Percentiles rank a stretch among this genome's conserved stretches.
Evolutionary conservation across 306 rosid species (phyloP).

Genomic region (Medicago ruthenica): DNA sequence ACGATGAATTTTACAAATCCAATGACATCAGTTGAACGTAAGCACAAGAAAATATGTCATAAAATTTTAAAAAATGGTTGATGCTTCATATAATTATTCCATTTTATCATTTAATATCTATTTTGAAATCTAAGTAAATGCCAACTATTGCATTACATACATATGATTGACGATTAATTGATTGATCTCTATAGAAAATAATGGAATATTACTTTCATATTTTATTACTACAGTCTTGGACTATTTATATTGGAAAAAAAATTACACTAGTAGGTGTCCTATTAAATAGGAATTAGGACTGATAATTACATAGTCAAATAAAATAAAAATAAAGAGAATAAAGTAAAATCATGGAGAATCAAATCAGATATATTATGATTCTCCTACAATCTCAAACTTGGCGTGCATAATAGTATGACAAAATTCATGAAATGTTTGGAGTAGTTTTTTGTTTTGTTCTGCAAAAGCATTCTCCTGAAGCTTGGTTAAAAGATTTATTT

Average conservation of each 20-base stretch:
- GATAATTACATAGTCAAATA: not conserved
- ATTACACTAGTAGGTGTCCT: not conserved
- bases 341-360: not conserved
- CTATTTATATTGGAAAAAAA: not conserved
- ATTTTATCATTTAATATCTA: slow-evolving; percentile 9
- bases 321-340: not conserved
- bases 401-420: slow-evolving; percentile 17
- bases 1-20: slow-evolving; percentile 18
- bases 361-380: not conserved
- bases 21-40: slow-evolving; percentile 10
- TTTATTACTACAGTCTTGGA: not conserved
- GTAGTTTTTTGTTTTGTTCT: not conserved
- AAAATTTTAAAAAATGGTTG: not conserved
- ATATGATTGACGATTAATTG: not conserved
- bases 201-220: slow-evolving; percentile 2
- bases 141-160: not conserved
- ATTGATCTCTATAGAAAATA: slow-evolving; percentile 1
- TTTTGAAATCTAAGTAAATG: slow-evolving; percentile 1
- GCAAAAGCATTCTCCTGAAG: not conserved
- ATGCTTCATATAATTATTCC: slow-evolving; percentile 29
- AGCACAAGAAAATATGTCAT: not conserved
- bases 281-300: not conserved
- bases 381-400: slow-evolving; percentile 7
- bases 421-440: slow-evolving; percentile 1
- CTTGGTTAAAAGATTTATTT: slow-evolving; percentile 2